Percentiles rank a stretch among this genome's conserved stretches.
phyloP scores from a whole-genome alignment of 768 basidiomycete species.

The Tricholoma flavovirens region DNA sequence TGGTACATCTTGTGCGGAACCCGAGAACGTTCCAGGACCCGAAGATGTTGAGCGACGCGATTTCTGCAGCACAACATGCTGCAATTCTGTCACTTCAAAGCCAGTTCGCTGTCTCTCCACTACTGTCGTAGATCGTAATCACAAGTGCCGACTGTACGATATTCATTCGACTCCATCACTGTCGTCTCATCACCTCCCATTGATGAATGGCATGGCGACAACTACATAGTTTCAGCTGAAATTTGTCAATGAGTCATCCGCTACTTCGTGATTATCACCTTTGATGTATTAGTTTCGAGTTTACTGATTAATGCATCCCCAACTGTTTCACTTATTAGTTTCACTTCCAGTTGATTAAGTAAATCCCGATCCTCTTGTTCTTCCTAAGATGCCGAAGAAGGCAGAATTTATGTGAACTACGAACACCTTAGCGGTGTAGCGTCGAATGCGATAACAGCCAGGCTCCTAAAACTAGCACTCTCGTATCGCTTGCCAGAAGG shows the following conservation, averaged over 20 bases:
- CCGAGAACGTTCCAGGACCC: constrained; percentile 44
- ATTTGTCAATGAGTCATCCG: no score
- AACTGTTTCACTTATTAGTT: no score
- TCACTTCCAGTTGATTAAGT: no score
- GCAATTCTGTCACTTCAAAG: constrained; percentile 56
- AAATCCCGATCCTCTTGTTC: no score
- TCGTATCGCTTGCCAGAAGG: no score
- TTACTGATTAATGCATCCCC: neutral
- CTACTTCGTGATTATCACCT: neutral
- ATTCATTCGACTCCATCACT: no score
- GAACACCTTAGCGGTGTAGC: no score
- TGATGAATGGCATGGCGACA: neutral
- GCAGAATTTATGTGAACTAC: no score
- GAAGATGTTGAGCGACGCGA: constrained; percentile 32
- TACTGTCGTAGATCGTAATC: constrained; percentile 31
- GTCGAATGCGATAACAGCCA: no score
- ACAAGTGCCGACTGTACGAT: neutral
- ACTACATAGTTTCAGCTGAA: no score
- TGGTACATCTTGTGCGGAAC: constrained; percentile 55
- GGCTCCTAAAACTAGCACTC: no score
- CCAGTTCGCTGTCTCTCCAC: constrained; percentile 59
- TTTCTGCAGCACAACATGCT: constrained; percentile 59
- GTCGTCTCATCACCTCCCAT: neutral
- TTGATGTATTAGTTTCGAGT: neutral
- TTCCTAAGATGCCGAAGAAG: no score